Base-by-base conservation (phyloP, 768 basidiomycete genomes). In the Suillus fuscotomentosus region DNA sequence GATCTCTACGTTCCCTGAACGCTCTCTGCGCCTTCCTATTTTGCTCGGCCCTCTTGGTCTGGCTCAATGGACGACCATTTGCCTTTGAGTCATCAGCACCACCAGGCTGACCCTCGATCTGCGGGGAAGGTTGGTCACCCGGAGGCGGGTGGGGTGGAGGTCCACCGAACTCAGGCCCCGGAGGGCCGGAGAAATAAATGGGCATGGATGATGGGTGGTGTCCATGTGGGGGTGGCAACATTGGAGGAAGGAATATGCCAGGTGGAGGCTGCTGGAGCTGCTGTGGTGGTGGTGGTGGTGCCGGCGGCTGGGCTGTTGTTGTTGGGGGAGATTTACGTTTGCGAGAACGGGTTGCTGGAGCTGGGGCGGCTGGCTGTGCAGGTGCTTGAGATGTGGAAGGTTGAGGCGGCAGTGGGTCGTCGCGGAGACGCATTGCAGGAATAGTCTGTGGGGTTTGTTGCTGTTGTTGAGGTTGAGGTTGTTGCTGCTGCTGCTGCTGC, bases 21-120 rank as follows among this genome's bases (percentile, higher is more conserved):
- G 94, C 94, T 48, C 94, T 84, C 78, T 97, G 95, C 0, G 95
- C 95, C 76, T 95, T 95, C 69, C 95, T 84, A 75, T 97, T 97
- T 80, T 97, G 95, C 71, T 96, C 95, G 50, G 95, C 95, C 11
- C 95, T 86, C 73, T 95, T 95, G 73, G 88, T 91, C 71, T 83
- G 86, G 75, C 89, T 92, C 59, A 95, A 81, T 13, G 86, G 77
- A 55, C 92, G 81, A 31, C 83, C 83, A 22, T 77, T 75, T 3
- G 0, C 63, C 60, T 65, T 66, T 17, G 48, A 41, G 39, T 38
- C 57, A 1, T 10, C 41, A 34, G 70, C 69, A 20, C 72, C 64
- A 13, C 61, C 61, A 27, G 17, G 20, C 41, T 70, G 73, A 42
- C 68, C 76, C 42, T 75, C 65, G 42, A 70, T 70, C 0, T 70